Conservation (phyloP, 805 yeast genomes). For the Candida xyloterini region DNA sequence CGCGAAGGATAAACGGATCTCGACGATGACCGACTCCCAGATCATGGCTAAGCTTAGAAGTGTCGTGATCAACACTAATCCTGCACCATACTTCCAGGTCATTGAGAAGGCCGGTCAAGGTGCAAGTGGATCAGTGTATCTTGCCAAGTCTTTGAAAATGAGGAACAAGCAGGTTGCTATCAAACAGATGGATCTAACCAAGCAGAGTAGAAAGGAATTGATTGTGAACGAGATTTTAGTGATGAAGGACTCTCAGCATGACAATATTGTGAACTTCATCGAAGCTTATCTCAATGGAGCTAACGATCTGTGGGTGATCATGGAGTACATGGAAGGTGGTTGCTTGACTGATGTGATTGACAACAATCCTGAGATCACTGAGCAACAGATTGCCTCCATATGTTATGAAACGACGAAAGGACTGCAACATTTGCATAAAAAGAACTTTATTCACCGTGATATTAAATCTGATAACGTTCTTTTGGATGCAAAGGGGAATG, state of each 20-base stretch:
- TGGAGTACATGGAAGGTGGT: constrained; percentile 99
- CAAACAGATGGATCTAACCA: constrained; percentile 89
- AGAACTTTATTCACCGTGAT: constrained; percentile 93
- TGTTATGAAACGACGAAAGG: constrained; percentile 91
- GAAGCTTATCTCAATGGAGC: constrained; percentile 83
- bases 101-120: constrained; percentile 94
- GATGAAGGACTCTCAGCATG: constrained; percentile 93
- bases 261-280: constrained; percentile 89
- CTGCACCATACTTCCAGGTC: constrained; percentile 75
- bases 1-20: constrained; percentile 47
- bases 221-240: constrained; percentile 94
- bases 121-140: constrained; percentile 92
- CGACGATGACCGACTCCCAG: constrained; percentile 81
- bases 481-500: constrained; percentile 75
- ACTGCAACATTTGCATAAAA: constrained; percentile 83
- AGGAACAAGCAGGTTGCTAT: constrained; percentile 77
- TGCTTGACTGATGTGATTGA: constrained; percentile 94
- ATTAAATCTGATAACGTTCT: constrained; percentile 95
- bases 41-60: constrained; percentile 74
- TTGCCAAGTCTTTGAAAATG: constrained; percentile 62
- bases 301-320: constrained; percentile 93
- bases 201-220: constrained; percentile 91
- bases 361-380: constrained; percentile 74
- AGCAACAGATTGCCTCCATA: constrained; percentile 87
- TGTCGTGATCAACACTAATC: constrained; percentile 82